Percentiles rank a stretch among this genome's conserved stretches.
phyloP scores from a whole-genome alignment of 495 filamentous ascomycete species.

The Trichoderma reesei region DNA sequence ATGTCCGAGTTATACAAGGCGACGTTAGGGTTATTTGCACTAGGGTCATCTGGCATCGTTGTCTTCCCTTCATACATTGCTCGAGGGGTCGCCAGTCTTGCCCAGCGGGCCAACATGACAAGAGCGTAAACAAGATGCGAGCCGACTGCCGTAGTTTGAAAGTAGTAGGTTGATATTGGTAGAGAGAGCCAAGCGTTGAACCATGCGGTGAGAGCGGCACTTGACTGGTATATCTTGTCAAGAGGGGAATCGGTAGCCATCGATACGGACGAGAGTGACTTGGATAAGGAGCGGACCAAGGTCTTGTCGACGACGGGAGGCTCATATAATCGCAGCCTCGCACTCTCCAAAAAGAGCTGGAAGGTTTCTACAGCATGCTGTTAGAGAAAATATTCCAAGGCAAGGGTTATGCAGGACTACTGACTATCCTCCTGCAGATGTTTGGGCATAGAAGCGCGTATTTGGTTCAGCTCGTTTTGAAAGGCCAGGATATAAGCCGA shows the following conservation, averaged over 20 bases:
- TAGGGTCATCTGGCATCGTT: not conserved
- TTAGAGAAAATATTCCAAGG: not conserved
- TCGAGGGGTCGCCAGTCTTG: slow-evolving; percentile 18
- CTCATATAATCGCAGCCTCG: slow-evolving; percentile 20
- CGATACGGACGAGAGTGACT: slow-evolving; percentile 24
- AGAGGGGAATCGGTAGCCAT: slow-evolving; percentile 20
- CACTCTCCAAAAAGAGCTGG: slow-evolving; percentile 10
- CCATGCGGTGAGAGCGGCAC: slow-evolving; percentile 26
- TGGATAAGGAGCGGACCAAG: slow-evolving; percentile 22
- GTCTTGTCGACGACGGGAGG: slow-evolving; percentile 20
- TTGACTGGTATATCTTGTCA: slow-evolving; percentile 25
- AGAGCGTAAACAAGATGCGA: slow-evolving; percentile 32
- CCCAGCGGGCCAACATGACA: slow-evolving; percentile 29
- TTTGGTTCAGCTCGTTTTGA: slow-evolving; percentile 23
- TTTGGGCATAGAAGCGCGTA: slow-evolving; percentile 18
- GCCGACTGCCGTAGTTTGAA: slow-evolving; percentile 25
- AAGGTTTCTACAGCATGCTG: slow-evolving; percentile 7
- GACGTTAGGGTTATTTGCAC: not conserved
- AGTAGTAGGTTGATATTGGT: slow-evolving; percentile 27
- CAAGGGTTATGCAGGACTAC: not conserved
- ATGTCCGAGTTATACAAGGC: not conserved
- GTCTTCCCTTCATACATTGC: slow-evolving; percentile 3
- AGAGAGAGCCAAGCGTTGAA: slow-evolving; percentile 32
- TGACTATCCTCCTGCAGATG: slow-evolving; percentile 18
- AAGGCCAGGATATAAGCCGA: slow-evolving; percentile 22